These are phyloP conservation scores for Tuctoria greenei DNA, from an alignment of 176 grass and related monocot species.

Conservation along the genomic window DNA sequence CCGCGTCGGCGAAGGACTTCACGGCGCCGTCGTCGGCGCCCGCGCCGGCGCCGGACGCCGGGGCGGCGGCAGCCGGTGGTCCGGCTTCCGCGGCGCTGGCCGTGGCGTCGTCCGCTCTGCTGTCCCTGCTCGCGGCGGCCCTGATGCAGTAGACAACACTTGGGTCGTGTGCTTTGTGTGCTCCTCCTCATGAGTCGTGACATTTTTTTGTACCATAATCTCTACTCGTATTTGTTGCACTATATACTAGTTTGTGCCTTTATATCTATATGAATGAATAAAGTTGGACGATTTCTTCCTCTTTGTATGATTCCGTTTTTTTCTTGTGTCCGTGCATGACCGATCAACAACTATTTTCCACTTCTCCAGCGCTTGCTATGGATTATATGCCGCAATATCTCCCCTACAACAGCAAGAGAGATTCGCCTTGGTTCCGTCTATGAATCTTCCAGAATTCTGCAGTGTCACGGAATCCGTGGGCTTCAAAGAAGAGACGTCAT, in stretches of 20 bases:
- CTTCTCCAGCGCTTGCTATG: neutral
- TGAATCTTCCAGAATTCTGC: neutral
- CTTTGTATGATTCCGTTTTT: neutral
- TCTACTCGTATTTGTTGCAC: no score
- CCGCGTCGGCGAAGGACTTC: slow-evolving; percentile 26
- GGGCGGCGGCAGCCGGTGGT: slow-evolving; percentile 16
- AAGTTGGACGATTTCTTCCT: neutral
- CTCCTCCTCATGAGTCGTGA: neutral
- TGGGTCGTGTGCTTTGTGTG: neutral
- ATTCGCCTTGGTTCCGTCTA: no score
- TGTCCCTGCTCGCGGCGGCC: slow-evolving; percentile 13
- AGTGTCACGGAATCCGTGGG: no score
- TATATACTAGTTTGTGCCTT: neutral
- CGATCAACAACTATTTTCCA: neutral
- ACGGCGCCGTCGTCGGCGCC: slow-evolving; percentile 29
- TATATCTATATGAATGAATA: neutral
- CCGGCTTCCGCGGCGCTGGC: neutral
- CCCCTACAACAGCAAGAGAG: no score
- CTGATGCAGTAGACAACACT: slow-evolving; percentile 23
- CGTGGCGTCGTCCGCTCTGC: slow-evolving; percentile 8
- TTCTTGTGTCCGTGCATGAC: neutral
- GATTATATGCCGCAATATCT: neutral
- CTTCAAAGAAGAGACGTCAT: no score
- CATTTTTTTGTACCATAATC: neutral
- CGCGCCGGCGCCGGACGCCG: neutral